Base-by-base conservation (phyloP, 176 grass and related monocot species). In the Poa annua region DNA sequence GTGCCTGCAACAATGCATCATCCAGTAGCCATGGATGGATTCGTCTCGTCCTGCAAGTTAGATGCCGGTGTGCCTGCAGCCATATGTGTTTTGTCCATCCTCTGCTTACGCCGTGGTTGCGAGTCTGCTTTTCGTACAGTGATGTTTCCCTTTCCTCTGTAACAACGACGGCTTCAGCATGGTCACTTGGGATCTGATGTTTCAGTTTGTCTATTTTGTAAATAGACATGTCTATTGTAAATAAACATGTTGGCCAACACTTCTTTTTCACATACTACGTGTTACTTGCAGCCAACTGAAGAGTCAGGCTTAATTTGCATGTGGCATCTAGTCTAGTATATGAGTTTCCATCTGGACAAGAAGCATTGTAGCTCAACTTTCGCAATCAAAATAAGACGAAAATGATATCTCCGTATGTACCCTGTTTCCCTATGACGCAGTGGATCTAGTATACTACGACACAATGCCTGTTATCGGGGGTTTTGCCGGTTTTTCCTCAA, bases 161-260 rank as follows among this genome's bases (percentile, higher is more conserved):
- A 29, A 78, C 77, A 11, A 71, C 24, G 51, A 73, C 42, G 65
- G 84, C 62, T 74, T 70, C 74, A 29, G 14, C 15, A 52, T 34
- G 25, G 29, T 20, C n/a, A 10, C 6, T 42, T 34, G 15, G 5
- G 15, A 50, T 74, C 3, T 34, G 71, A 74, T 74, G 71, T 16
- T 74, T 74, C 71, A 29, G 69, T 49, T 13, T 42, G 66, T 49
- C 42, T 49, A 49, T 12, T 39, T 12, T 39, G 45, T 49, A 72
- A 72, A 26, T 72, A 72, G 2, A 29, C 29, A 29, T 42, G 66
- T 49, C 42, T 49, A 49, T 12, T 39, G 45, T 49, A 72, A 72
- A 26, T 72, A 72, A 72, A 49, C 42, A 74, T 73, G 70, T 49
- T 44, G 44, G 7, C 22, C 70, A 29, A 26, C 44, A 50, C 8